Base-by-base conservation (phyloP, 495 filamentous ascomycete species). In the Podospora sp. region DNA sequence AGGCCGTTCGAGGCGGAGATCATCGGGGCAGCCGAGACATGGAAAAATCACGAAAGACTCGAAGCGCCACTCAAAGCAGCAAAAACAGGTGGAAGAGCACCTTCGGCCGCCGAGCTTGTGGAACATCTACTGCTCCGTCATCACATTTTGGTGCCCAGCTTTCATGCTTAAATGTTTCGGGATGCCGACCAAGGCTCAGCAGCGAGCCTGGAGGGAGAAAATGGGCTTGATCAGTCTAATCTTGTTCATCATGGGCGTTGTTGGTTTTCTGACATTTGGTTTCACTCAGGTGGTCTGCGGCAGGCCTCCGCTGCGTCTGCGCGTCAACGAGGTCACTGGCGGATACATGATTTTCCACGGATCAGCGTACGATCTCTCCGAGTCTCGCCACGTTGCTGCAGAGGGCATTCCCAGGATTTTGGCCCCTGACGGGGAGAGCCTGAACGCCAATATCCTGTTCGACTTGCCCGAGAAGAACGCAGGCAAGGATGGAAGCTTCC, bases 311-410 rank as follows among this genome's bases (percentile, higher is more conserved):
- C 79, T 86, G 12, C 88, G 92, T 50, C 76, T 98, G 51, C 90
- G 90, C 63, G 84, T 91, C 77, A 98, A 97, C 72, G 78, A 95
- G 36, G 91, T 98, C 27, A 84, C 84, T 36, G 69, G 55, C 12
- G 92, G 92, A 2, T 97, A 92, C 80, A 92, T 99, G 92, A 97
- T 99, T 69, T 94, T 97, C 75, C 94, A 99, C 67, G 96, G 96
- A 27, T 78, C 84, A 40, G 95, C 96, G 18, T 97, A 96, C 72
- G 88, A 97, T 73, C 80, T 99, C 35, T 75, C 82, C 0, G 76
- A 79, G 4, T 97, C 92, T 0, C 79, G 82, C 2, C 96, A 99
- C 75, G 89, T 91, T 8, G 83, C 85, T 0, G 96, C 92, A 1
- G 78, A 82, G 59, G 93, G 92, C n/a, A 93, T 99, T 65, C 87